These are phyloP conservation scores for Gomphus bonarii DNA, from an alignment of 1,284 basidiomycete species.

Conservation along the genomic window DNA sequence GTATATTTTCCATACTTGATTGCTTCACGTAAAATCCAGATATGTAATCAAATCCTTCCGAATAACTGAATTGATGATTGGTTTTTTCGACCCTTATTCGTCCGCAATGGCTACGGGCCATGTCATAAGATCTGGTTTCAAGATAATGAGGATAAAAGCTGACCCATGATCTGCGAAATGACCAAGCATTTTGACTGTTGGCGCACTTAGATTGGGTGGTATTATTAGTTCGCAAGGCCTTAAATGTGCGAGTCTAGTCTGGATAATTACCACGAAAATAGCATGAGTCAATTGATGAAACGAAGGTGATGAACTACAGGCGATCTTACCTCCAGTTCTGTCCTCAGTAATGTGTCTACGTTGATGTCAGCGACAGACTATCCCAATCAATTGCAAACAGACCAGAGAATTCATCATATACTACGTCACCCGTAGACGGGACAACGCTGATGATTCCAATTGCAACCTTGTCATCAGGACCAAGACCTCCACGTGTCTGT, in stretches of 20 bases:
- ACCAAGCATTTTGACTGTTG: conserved; percentile 70
- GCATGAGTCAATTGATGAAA: neutral
- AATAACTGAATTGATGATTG: conserved; percentile 45
- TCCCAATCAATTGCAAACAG: neutral
- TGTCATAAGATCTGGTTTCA: neutral
- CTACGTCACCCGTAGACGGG: conserved; percentile 82
- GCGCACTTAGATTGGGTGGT: conserved; percentile 52
- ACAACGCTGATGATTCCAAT: conserved; percentile 76
- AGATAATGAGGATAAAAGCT: neutral
- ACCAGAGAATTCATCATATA: conserved; percentile 90
- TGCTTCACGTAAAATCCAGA: conserved; percentile 62
- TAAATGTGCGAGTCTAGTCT: conserved; percentile 79
- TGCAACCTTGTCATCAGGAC: conserved; percentile 44
- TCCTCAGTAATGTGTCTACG: conserved; percentile 69
- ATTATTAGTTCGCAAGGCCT: conserved; percentile 79
- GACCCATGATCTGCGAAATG: conserved; percentile 51
- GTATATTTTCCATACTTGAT: conserved; percentile 16
- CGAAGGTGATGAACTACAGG: conserved; percentile 10
- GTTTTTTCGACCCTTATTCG: conserved; percentile 55
- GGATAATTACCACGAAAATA: neutral
- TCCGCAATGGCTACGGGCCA: conserved; percentile 14
- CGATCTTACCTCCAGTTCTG: conserved; percentile 68
- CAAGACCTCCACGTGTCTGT: conserved; percentile 32
- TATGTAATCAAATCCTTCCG: conserved; percentile 65
- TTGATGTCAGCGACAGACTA: conserved; percentile 2